A percentile compares a stretch with the other conserved stretches of the same genome.
Evolutionary conservation across 2,329 filamentous ascomycete genomes (phyloP).

Genomic region (Hortaea werneckii): DNA sequence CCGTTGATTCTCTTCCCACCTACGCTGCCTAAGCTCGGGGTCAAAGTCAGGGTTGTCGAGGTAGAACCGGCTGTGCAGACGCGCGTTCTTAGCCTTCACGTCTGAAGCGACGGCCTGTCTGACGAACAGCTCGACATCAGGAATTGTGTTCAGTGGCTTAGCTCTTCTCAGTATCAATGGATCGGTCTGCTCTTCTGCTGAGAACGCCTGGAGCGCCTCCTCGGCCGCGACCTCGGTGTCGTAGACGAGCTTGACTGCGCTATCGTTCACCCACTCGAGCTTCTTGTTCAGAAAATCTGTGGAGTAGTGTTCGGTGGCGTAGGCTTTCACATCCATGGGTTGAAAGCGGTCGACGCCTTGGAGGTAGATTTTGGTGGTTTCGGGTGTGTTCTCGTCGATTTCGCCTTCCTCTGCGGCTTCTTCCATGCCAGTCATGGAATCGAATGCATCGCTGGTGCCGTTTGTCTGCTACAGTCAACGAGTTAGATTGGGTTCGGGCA

Average conservation of each 20-base stretch:
- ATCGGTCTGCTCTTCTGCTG: slow-evolving; percentile 20
- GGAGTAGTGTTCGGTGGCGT: slow-evolving; percentile 51
- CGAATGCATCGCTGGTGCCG: slow-evolving; percentile 10
- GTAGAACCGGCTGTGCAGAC: slow-evolving; percentile 80
- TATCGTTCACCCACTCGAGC: slow-evolving; percentile 88
- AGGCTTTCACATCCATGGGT: slow-evolving; percentile 68
- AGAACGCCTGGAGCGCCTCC: slow-evolving; percentile 44
- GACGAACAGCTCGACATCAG: slow-evolving; percentile 59
- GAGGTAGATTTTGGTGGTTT: slow-evolving; percentile 62
- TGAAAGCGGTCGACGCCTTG: slow-evolving; percentile 73
- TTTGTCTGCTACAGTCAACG: slow-evolving; percentile 10
- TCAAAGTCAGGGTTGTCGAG: slow-evolving; percentile 84
- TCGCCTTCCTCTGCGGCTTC: slow-evolving; percentile 24
- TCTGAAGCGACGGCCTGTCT: slow-evolving; percentile 67
- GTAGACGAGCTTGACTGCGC: slow-evolving; percentile 79
- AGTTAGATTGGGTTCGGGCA: slow-evolving; percentile 6
- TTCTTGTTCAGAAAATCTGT: slow-evolving; percentile 22
- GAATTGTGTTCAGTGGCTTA: slow-evolving; percentile 57
- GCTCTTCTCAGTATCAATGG: slow-evolving; percentile 57
- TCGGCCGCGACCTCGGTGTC: slow-evolving; percentile 43
- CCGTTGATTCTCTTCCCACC: slow-evolving; percentile 4
- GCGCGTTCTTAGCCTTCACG: slow-evolving; percentile 68
- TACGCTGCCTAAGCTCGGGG: slow-evolving; percentile 41
- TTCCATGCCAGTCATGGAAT: slow-evolving; percentile 20
- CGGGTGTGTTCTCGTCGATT: slow-evolving; percentile 16